These are phyloP conservation scores for Colletotrichum limetticola DNA, from an alignment of 2,329 filamentous ascomycete genomes.

Conservation along the genomic window DNA sequence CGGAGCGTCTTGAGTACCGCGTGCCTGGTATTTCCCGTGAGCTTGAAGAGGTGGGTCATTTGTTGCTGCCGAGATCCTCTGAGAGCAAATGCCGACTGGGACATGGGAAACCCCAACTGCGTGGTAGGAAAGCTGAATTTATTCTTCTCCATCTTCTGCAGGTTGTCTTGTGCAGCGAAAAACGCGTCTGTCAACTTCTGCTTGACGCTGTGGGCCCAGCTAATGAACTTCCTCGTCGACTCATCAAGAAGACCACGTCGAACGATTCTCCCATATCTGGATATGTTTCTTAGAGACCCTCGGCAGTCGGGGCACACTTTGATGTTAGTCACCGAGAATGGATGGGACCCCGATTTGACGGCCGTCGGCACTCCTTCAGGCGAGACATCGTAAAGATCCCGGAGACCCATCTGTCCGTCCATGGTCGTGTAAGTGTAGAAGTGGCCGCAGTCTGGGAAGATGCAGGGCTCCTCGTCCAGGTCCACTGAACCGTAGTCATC, in stretches of 20 bases:
- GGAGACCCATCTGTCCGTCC: constrained; percentile 69
- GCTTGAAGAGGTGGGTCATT: not conserved
- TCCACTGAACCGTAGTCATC: constrained; percentile 67
- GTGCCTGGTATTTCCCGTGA: not conserved
- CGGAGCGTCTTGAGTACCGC: constrained; percentile 16
- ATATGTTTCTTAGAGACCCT: constrained; percentile 65
- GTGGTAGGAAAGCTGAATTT: not conserved
- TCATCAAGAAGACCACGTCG: constrained; percentile 70
- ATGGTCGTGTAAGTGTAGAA: constrained; percentile 69
- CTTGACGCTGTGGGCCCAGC: constrained; percentile 54
- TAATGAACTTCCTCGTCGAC: constrained; percentile 72
- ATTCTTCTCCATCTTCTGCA: not conserved
- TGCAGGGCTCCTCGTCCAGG: constrained; percentile 67
- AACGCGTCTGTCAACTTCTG: constrained; percentile 50
- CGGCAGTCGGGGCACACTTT: constrained; percentile 70
- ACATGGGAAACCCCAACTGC: not conserved
- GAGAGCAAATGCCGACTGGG: not conserved
- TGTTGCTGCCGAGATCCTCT: not conserved
- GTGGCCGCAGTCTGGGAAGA: constrained; percentile 73
- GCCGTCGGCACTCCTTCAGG: constrained; percentile 44
- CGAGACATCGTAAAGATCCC: constrained; percentile 57
- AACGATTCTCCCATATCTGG: constrained; percentile 71
- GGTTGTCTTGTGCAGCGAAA: constrained; percentile 34
- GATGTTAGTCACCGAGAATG: constrained; percentile 61
- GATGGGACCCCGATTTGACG: constrained; percentile 49